These are phyloP conservation scores for Colletotrichum neosansevieriae DNA, from an alignment of 2,329 filamentous ascomycete genomes.

Conservation along the genomic window DNA sequence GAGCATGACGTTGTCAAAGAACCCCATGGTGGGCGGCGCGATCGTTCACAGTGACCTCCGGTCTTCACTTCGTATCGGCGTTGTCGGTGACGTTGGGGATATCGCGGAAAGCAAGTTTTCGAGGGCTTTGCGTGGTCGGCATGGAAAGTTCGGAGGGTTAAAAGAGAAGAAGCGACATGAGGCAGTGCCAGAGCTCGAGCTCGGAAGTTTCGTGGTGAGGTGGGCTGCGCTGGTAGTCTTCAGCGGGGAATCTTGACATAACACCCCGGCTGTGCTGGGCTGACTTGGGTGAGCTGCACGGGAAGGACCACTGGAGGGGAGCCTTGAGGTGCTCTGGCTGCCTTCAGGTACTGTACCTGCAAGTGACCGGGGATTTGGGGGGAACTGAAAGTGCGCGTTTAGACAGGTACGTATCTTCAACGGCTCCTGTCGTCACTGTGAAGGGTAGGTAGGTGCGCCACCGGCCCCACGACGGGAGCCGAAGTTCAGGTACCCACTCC, in stretches of 20 bases:
- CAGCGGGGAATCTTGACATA: conserved; percentile 36
- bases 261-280: conserved; percentile 24
- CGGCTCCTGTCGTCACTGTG: neutral
- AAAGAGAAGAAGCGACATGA: conserved; percentile 11
- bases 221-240: conserved; percentile 36
- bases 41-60: conserved; percentile 2
- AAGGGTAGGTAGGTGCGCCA: conserved; percentile 18
- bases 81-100: conserved; percentile 6
- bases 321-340: conserved; percentile 4
- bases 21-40: conserved; percentile 51
- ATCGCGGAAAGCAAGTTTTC: conserved; percentile 2
- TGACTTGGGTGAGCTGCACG: conserved; percentile 20
- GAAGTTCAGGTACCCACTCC: conserved; percentile 17
- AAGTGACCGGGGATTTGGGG: neutral
- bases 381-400: neutral
- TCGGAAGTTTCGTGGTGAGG: conserved; percentile 35
- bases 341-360: neutral
- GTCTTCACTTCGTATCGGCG: neutral
- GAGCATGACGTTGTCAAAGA: conserved; percentile 68
- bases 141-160: conserved; percentile 33
- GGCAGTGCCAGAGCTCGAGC: conserved; percentile 37
- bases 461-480: conserved; percentile 9
- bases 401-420: conserved; percentile 13
- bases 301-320: conserved; percentile 9
- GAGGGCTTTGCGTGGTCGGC: conserved; percentile 34